Evolutionary conservation across 2,329 filamentous ascomycete species (phyloP).

Genomic region (Penicillium sp.): DNA sequence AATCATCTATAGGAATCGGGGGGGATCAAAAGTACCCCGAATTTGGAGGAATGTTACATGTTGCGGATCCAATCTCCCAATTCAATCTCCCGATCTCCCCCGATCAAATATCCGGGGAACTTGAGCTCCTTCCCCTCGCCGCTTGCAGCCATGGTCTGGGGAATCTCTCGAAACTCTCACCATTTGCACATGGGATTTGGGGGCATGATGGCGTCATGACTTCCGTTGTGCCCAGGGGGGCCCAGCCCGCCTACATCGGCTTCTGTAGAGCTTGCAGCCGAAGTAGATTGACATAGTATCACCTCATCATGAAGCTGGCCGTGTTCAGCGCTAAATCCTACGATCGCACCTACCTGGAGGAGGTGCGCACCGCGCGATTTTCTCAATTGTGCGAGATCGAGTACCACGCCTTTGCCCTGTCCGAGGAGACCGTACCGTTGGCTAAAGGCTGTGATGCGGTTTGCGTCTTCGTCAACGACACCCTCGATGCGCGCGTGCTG

Average conservation of each 20-base stretch:
- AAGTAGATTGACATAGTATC: background rate
- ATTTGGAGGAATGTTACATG: conserved; percentile 1
- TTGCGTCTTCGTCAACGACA: conserved; percentile 70
- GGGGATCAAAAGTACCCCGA: background rate
- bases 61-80: background rate
- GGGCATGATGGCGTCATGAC: conserved; percentile 9
- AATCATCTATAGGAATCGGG: background rate
- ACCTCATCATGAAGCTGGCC: conserved; percentile 55
- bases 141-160: background rate
- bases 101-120: conserved; percentile 8
- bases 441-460: conserved; percentile 57
- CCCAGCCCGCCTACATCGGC: background rate
- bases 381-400: conserved; percentile 48
- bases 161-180: background rate
- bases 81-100: background rate
- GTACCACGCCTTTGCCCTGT: conserved; percentile 62
- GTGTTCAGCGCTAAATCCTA: conserved; percentile 67
- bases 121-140: background rate
- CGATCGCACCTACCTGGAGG: conserved; percentile 58
- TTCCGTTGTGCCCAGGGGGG: background rate
- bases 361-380: conserved; percentile 35
- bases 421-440: conserved; percentile 57
- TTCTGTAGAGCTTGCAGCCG: background rate
- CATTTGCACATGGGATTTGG: background rate
- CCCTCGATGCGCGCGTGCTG: conserved; percentile 54